Conservation (phyloP, 495 filamentous ascomycete genomes). For the Talaromyces liani region DNA sequence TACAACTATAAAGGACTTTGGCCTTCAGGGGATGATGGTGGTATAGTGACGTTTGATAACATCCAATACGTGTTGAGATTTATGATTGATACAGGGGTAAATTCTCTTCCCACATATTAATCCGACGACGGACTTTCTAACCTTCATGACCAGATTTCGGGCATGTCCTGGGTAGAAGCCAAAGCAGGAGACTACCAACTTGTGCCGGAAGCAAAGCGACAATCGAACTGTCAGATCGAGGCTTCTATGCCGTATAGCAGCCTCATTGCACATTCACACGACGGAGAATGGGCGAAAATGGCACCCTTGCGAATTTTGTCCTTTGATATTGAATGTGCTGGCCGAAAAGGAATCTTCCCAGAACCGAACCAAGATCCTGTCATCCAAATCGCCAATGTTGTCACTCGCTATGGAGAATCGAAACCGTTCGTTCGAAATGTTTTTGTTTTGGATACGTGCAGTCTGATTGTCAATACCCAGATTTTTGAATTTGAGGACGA, state of each 20-base stretch:
- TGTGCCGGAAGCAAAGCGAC: conserved; percentile 47
- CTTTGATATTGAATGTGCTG: conserved; percentile 98
- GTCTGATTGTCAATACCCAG: conserved; percentile 89
- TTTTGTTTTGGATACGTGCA: conserved; percentile 86
- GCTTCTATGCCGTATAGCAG: conserved; percentile 73
- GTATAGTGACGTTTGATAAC: conserved; percentile 81
- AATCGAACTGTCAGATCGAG: conserved; percentile 95
- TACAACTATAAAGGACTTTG: conserved; percentile 90
- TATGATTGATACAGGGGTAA: conserved; percentile 88
- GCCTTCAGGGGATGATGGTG: conserved; percentile 56
- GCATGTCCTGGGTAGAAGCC: conserved; percentile 97
- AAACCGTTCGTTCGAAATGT: conserved; percentile 97
- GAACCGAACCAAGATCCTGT: conserved; percentile 87
- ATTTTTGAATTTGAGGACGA: conserved; percentile 77
- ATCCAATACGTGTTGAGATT: conserved; percentile 93
- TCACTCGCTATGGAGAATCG: conserved; percentile 89
- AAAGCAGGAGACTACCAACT: conserved; percentile 65
- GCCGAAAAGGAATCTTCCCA: conserved; percentile 94
- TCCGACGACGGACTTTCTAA: conserved; percentile 1
- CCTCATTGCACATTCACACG: conserved; percentile 79
- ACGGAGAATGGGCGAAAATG: conserved; percentile 98
- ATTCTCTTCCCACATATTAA: conserved; percentile 8
- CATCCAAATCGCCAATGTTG: conserved; percentile 98
- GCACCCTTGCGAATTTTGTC: conserved; percentile 87
- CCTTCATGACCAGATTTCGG: conserved; percentile 47